Base-by-base conservation (phyloP, 140 eudicot species). In the Anethum foeniculum region DNA sequence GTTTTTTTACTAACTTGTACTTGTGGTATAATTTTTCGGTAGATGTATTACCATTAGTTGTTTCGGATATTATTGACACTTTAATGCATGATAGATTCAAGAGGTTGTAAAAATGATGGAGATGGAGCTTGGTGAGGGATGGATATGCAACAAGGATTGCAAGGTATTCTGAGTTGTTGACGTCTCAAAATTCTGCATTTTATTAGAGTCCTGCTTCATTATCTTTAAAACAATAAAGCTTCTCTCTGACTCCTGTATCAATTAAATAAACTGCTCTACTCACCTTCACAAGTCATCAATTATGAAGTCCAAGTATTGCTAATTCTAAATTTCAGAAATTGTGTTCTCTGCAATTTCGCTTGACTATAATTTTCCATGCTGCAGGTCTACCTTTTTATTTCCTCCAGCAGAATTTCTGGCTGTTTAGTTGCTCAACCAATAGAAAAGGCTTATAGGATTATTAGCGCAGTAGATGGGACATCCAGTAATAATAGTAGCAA, bases 81-180 rank as follows among this genome's bases (percentile, higher is more conserved):
- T 4, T 32, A 30, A 34, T 72, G 74, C 80, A 6, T 68, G n/a
- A 7, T 77, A 88, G 93, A 84, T 87, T 32, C 84, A 91, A 71
- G 96, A 93, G 89, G 93, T 91, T 64, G 87, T 93, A 64, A 88
- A 86, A 83, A 85, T 90, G 92, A 90, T 93, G 96, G 98, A 90
- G 83, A 86, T 84, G 88, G 96, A 91, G 80, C 92, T 93, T 78
- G 97, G 98, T 54, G 98, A 88, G 36, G 98, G 93, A 81, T 93
- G 98, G 97, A 93, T 91, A 49, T 86, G 77, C 60, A 89, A 82
- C 75, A 81, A 91, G 79, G 77, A 77, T 13, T 87, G 91, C 62
- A 91, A 93, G 98, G 98, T 93, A 41, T 27, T 46, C 5, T 47
- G 58, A 52, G 28, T 41, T 49, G 48, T 68, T 4, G 18, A 27